phyloP scores from a whole-genome alignment of 2,329 filamentous ascomycete genomes.

The Colletotrichum destructivum region DNA sequence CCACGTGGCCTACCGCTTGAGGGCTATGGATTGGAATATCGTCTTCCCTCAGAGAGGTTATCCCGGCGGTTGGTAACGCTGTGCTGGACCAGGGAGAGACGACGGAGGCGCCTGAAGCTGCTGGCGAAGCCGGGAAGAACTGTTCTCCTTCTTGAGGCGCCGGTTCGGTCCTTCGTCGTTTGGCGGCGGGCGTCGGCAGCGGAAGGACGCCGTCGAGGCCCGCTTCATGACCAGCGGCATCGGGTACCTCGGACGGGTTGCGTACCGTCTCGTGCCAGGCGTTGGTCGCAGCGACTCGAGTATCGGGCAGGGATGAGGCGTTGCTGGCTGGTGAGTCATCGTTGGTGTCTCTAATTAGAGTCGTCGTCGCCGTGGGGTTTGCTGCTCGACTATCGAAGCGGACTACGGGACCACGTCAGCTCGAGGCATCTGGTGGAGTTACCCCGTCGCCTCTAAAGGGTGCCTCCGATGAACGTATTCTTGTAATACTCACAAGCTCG shows the following conservation, averaged over 20 bases:
- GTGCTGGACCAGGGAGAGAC: slow-evolving; percentile 19
- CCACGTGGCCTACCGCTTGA: slow-evolving; percentile 36
- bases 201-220: not conserved
- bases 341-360: not conserved
- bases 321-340: slow-evolving; percentile 14
- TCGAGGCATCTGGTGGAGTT: too few species aligned
- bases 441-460: too few species aligned
- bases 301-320: not conserved
- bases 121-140: slow-evolving; percentile 27
- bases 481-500: slow-evolving; percentile 50
- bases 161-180: slow-evolving; percentile 20
- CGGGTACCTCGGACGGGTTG: slow-evolving; percentile 6
- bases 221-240: not conserved
- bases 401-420: slow-evolving; percentile 1
- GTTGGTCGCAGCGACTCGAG: not conserved
- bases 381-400: slow-evolving; percentile 25
- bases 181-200: slow-evolving; percentile 18
- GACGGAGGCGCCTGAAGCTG: slow-evolving; percentile 8
- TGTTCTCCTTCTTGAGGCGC: slow-evolving; percentile 11
- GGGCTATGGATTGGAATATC: not conserved
- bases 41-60: slow-evolving; percentile 10
- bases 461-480: too few species aligned
- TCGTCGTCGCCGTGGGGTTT: not conserved
- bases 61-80: slow-evolving; percentile 7
- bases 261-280: slow-evolving; percentile 16